Percentiles rank a stretch among this genome's conserved stretches.
phyloP scores from a whole-genome alignment of 805 yeast genomes.

The Lachancea quebecensis region DNA sequence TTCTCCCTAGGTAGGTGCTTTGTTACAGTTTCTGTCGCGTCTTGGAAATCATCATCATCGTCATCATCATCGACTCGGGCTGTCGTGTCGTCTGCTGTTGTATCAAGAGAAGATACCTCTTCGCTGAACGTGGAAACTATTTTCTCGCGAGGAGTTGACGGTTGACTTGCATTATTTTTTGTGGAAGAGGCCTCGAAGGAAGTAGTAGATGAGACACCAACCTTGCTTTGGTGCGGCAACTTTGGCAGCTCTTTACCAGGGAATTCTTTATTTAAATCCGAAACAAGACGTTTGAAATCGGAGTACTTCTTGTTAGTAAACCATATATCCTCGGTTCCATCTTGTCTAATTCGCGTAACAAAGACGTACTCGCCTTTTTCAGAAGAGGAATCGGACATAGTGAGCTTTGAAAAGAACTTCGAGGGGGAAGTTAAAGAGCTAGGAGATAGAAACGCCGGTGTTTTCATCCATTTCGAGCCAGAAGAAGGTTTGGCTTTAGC shows the following conservation, averaged over 20 bases:
- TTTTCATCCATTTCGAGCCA: slow-evolving; percentile 27
- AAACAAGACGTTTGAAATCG: slow-evolving; percentile 57
- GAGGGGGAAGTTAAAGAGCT: slow-evolving; percentile 11
- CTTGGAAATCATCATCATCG: slow-evolving; percentile 20
- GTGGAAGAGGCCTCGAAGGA: not conserved
- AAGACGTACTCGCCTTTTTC: slow-evolving; percentile 34
- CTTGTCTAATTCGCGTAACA: slow-evolving; percentile 39
- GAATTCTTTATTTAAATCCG: slow-evolving; percentile 43
- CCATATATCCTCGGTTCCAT: slow-evolving; percentile 29
- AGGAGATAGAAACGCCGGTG: slow-evolving; percentile 19
- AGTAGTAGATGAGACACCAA: slow-evolving; percentile 26
- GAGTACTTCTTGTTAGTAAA: slow-evolving; percentile 58
- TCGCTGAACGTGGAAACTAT: slow-evolving; percentile 11
- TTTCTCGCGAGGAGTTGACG: slow-evolving; percentile 16
- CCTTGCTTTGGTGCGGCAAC: slow-evolving; percentile 50
- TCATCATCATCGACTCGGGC: slow-evolving; percentile 4
- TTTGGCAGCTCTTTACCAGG: slow-evolving; percentile 64
- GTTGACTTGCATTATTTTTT: not conserved
- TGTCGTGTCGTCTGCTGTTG: slow-evolving; percentile 1
- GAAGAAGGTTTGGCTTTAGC: slow-evolving; percentile 1
- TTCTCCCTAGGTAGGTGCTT: slow-evolving; percentile 58
- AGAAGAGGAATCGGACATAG: slow-evolving; percentile 13
- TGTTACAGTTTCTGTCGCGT: slow-evolving; percentile 18
- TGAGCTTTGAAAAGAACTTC: slow-evolving; percentile 24
- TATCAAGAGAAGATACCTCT: not conserved